Evolutionary conservation across 306 rosid genomes (phyloP).

Genomic region (apple (Malus domestica)): ASM211411v1 NC_041799.1:6561001-6561500

Average conservation of each 20-base stretch:
- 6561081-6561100: background rate
- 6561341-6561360: background rate
- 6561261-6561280: background rate
- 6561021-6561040: background rate
- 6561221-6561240: background rate
- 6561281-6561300: background rate
- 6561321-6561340: fast-evolving
- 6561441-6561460: background rate
- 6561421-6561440: background rate
- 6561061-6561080: background rate
- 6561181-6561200: background rate
- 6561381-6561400: background rate
- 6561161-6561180: background rate
- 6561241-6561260: background rate
- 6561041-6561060: background rate
- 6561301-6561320: background rate
- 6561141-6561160: background rate
- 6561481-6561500: fast-evolving
- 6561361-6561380: background rate
- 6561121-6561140: background rate
- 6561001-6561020: background rate
- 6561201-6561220: background rate
- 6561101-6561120: background rate
- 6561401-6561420: too few species aligned
- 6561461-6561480: background rate